phyloP scores from a whole-genome alignment of 345 rosid species.

The Atalantia buxifolia region DNA sequence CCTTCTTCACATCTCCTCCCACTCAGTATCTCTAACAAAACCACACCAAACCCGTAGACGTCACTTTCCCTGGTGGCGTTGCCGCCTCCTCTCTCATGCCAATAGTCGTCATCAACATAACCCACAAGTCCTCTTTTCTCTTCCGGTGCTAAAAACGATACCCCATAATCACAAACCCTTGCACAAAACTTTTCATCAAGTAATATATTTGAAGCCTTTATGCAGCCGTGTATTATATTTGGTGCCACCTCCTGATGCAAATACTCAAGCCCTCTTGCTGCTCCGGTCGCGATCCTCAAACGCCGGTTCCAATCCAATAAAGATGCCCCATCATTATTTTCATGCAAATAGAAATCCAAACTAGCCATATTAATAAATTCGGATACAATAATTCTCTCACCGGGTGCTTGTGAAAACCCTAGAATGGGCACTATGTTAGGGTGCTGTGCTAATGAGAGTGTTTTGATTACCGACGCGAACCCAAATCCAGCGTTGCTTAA shows the following conservation, averaged over 20 bases:
- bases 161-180: slow-evolving; percentile 66
- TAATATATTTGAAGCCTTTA: slow-evolving; percentile 64
- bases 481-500: slow-evolving; percentile 66
- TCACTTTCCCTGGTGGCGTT: slow-evolving; percentile 65
- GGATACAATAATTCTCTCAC: slow-evolving; percentile 62
- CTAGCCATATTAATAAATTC: slow-evolving; percentile 51
- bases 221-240: slow-evolving; percentile 56
- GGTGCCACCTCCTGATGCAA: slow-evolving; percentile 55
- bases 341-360: slow-evolving; percentile 54
- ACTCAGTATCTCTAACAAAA: slow-evolving; percentile 69
- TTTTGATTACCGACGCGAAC: slow-evolving; percentile 51
- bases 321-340: slow-evolving; percentile 40
- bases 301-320: slow-evolving; percentile 62
- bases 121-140: slow-evolving; percentile 53
- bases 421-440: slow-evolving; percentile 59
- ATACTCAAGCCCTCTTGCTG: slow-evolving; percentile 68
- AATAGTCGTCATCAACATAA: slow-evolving; percentile 64
- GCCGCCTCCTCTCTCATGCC: slow-evolving; percentile 26
- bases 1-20: slow-evolving; percentile 74
- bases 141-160: slow-evolving; percentile 49
- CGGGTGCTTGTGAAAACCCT: slow-evolving; percentile 85
- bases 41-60: slow-evolving; percentile 79
- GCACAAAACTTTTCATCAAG: slow-evolving; percentile 45
- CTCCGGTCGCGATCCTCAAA: slow-evolving; percentile 59
- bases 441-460: slow-evolving; percentile 64